Evolutionary conservation across 441 rosid species (phyloP).

Genomic region (Eruca vesicaria): DNA sequence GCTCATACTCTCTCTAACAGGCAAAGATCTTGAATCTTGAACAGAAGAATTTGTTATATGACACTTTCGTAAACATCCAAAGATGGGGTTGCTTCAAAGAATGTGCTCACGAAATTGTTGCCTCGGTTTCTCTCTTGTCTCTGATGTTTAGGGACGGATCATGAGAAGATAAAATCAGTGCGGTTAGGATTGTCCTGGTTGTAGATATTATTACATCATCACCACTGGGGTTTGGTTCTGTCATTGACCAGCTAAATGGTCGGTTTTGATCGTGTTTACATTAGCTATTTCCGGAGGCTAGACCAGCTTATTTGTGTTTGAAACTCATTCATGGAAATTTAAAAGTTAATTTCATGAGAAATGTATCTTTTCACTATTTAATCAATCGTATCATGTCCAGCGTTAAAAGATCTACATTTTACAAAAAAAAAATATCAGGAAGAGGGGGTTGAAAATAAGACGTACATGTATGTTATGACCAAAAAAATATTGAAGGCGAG

Average conservation of each 20-base stretch:
- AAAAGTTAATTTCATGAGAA: conserved; percentile 6
- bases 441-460: neutral
- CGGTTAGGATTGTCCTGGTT: neutral
- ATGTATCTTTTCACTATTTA: conserved; percentile 8
- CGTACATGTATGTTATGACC: conserved; percentile 30
- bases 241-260: neutral
- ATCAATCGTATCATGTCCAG: conserved; percentile 15
- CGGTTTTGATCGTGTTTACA: conserved; percentile 8
- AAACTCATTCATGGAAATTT: neutral
- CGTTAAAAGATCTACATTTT: conserved; percentile 24
- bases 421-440: neutral
- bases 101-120: conserved; percentile 5
- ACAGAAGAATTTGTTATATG: conserved; percentile 1
- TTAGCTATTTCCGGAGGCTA: neutral
- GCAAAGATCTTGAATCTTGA: conserved; percentile 40
- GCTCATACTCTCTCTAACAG: conserved; percentile 37
- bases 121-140: neutral
- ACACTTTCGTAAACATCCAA: neutral
- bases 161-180: conserved; percentile 10
- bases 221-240: neutral
- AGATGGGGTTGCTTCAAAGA: conserved; percentile 25
- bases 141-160: conserved; percentile 21
- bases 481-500: conserved; percentile 20
- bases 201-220: conserved; percentile 14
- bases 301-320: neutral